Percentiles rank a stretch among this genome's conserved stretches.
phyloP scores from a whole-genome alignment of 2,329 filamentous ascomycete genomes.

The Didymella exigua region DNA sequence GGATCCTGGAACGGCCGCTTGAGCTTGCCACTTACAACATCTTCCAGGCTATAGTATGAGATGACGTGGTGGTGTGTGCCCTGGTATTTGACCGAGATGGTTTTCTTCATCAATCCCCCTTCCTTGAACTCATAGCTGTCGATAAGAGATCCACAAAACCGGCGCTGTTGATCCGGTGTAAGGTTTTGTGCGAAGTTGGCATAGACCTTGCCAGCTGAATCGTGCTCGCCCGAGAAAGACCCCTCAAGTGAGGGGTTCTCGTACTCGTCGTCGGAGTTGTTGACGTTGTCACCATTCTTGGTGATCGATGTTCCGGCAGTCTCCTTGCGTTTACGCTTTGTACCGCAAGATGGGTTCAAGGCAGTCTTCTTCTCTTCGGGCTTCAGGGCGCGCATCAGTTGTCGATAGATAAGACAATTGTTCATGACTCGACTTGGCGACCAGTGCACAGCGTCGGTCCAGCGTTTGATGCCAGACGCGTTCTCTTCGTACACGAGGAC shows the following conservation, averaged over 20 bases:
- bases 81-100: conserved; percentile 77
- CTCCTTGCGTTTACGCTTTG: conserved; percentile 47
- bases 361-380: conserved; percentile 47
- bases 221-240: conserved; percentile 27
- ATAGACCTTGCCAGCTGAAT: conserved; percentile 41
- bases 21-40: conserved; percentile 61
- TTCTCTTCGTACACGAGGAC: conserved; percentile 93
- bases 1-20: conserved; percentile 45
- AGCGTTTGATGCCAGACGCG: conserved; percentile 88
- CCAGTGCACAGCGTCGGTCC: conserved; percentile 92
- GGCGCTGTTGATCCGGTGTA: conserved; percentile 59
- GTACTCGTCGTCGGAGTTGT: conserved; percentile 43
- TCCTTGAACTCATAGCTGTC: conserved; percentile 89
- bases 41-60: conserved; percentile 83
- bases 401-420: conserved; percentile 85
- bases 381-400: conserved; percentile 59
- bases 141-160: conserved; percentile 80
- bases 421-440: conserved; percentile 84
- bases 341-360: conserved; percentile 44
- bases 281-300: conserved; percentile 38
- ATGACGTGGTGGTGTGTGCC: conserved; percentile 84
- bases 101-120: conserved; percentile 87
- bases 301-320: conserved; percentile 33
- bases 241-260: conserved; percentile 36
- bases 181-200: conserved; percentile 48